These are phyloP conservation scores for Epichloe brachyelytri DNA, from an alignment of 2,329 filamentous ascomycete genomes.

Conservation along the genomic window DNA sequence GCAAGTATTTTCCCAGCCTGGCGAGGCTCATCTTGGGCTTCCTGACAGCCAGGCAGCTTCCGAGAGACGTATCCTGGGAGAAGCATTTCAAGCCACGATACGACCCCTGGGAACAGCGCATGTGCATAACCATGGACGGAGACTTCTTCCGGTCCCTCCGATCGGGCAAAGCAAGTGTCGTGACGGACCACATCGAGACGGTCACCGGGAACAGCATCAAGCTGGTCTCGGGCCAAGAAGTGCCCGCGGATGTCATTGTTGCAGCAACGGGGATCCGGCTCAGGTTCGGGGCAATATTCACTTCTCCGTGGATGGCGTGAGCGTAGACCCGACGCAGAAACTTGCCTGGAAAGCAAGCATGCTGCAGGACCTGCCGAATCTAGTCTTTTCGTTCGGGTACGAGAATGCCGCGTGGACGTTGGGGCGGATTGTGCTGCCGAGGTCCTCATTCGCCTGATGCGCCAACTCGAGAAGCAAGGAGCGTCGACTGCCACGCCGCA, in stretches of 20 bases:
- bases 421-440: conserved; percentile 37
- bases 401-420: conserved; percentile 49
- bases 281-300: conserved; percentile 39
- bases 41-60: conserved; percentile 32
- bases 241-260: conserved; percentile 49
- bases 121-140: conserved; percentile 42
- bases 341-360: conserved; percentile 48
- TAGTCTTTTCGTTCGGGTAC: conserved; percentile 46
- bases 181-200: conserved; percentile 32
- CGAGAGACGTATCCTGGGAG: conserved; percentile 31
- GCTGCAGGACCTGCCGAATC: conserved; percentile 50
- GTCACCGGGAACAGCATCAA: conserved; percentile 30
- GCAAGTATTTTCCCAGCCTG: conserved; percentile 32
- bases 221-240: conserved; percentile 27
- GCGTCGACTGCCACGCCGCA: conserved; percentile 31
- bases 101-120: conserved; percentile 53
- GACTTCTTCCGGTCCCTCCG: conserved; percentile 32
- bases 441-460: conserved; percentile 8
- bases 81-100: conserved; percentile 43
- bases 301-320: conserved; percentile 36
- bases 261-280: conserved; percentile 52
- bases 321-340: conserved; percentile 28
- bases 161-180: conserved; percentile 25
- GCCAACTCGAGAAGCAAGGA: conserved; percentile 29
- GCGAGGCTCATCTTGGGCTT: conserved; percentile 30